Evolutionary conservation across 2,329 filamentous ascomycete genomes (phyloP).

Genomic region (Didymella sp.): DNA sequence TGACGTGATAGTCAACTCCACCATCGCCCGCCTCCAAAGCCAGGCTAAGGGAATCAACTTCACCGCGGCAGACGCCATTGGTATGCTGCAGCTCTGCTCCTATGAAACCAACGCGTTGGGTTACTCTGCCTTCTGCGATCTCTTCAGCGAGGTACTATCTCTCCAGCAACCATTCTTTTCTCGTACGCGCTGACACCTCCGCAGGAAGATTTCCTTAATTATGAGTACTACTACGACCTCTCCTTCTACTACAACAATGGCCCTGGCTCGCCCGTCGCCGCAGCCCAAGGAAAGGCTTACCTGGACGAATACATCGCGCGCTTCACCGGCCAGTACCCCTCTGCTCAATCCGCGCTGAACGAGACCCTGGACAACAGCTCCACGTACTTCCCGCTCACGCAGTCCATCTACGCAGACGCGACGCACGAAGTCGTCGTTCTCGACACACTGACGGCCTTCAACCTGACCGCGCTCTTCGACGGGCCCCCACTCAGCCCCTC

Average conservation of each 20-base stretch:
- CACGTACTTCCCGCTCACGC: constrained; percentile 54
- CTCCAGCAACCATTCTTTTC: background rate
- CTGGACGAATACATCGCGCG: constrained; percentile 41
- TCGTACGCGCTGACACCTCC: background rate
- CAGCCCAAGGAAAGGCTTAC: constrained; percentile 44
- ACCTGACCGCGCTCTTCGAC: constrained; percentile 40
- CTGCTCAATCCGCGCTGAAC: constrained; percentile 30
- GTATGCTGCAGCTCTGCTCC: constrained; percentile 51
- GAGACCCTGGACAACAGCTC: constrained; percentile 50
- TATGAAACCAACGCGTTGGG: constrained; percentile 51
- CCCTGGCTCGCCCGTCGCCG: constrained; percentile 39
- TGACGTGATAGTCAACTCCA: constrained; percentile 29
- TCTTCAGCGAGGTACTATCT: constrained; percentile 48
- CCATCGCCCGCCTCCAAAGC: constrained; percentile 38
- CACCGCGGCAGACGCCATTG: constrained; percentile 47
- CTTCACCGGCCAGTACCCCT: constrained; percentile 35
- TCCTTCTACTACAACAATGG: constrained; percentile 48
- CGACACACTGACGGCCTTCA: constrained; percentile 40
- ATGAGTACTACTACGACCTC: constrained; percentile 55
- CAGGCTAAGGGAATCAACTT: constrained; percentile 37
- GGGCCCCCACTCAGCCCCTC: constrained; percentile 31
- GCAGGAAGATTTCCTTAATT: constrained; percentile 52
- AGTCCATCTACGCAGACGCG: constrained; percentile 53
- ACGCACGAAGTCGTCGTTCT: constrained; percentile 53
- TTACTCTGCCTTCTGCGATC: constrained; percentile 53